phyloP scores from a whole-genome alignment of 805 yeast species.

The Saturnispora silvae region DNA sequence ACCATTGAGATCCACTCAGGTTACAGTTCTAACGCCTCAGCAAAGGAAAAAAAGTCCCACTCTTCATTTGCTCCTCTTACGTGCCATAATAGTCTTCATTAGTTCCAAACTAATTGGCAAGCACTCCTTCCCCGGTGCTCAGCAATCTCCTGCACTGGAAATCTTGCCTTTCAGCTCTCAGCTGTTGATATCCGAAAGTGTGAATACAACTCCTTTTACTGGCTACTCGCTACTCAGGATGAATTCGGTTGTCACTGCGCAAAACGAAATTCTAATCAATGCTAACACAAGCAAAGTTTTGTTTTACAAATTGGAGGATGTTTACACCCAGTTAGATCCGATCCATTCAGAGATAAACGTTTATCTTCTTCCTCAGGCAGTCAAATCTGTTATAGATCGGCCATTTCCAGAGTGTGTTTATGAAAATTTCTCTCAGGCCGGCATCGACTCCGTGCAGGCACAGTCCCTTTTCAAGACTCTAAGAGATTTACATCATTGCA shows the following conservation, averaged over 20 bases:
- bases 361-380: too few relatives aligned
- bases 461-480: too few relatives aligned
- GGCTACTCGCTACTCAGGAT: conserved; percentile 31
- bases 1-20: conserved; percentile 18
- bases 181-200: neutral
- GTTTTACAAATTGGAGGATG: conserved; percentile 20
- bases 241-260: conserved; percentile 37
- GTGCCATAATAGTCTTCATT: conserved; percentile 37
- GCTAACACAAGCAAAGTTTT: conserved; percentile 19
- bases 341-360: too few relatives aligned
- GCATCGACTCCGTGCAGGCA: too few relatives aligned
- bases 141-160: neutral
- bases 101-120: conserved; percentile 16
- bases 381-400: too few relatives aligned
- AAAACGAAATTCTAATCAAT: conserved; percentile 33
- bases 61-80: conserved; percentile 35
- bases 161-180: neutral
- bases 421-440: too few relatives aligned
- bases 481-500: too few relatives aligned
- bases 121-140: conserved; percentile 14
- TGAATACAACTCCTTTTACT: too few relatives aligned
- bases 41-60: neutral
- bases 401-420: too few relatives aligned
- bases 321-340: too few relatives aligned
- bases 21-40: conserved; percentile 21